These are phyloP conservation scores for Mycena haematopus DNA, from an alignment of 768 basidiomycete genomes.

Conservation along the genomic window DNA sequence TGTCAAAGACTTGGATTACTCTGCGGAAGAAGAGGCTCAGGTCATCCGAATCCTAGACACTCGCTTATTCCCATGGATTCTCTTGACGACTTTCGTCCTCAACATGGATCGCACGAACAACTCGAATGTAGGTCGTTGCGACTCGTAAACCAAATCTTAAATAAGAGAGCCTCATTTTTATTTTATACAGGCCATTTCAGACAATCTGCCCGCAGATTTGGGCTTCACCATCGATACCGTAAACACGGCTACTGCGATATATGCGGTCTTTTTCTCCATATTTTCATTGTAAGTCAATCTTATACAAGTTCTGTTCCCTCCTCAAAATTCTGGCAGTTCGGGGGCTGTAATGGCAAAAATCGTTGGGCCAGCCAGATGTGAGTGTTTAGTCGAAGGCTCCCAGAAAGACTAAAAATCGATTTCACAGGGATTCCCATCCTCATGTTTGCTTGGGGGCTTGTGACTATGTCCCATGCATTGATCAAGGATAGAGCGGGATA, in stretches of 20 bases:
- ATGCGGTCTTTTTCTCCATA: constrained; percentile 42
- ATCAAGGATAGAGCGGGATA: constrained; percentile 45
- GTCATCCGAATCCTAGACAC: constrained; percentile 39
- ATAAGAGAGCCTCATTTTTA: too few species aligned
- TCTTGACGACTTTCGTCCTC: constrained; percentile 38
- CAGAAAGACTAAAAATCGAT: neutral
- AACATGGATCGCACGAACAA: constrained; percentile 52
- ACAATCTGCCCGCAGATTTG: constrained; percentile 45
- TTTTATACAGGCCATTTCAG: constrained; percentile 37
- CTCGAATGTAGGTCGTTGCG: constrained; percentile 36
- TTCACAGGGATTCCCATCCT: constrained; percentile 44
- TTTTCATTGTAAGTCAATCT: constrained; percentile 35
- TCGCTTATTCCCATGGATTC: constrained; percentile 40
- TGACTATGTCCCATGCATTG: constrained; percentile 44
- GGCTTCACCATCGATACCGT: constrained; percentile 48
- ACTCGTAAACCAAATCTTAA: too few species aligned
- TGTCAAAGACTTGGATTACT: constrained; percentile 39
- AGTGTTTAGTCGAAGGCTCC: neutral
- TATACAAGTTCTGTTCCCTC: neutral
- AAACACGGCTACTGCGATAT: constrained; percentile 45
- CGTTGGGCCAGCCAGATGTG: constrained; percentile 45
- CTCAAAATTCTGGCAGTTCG: constrained; percentile 23
- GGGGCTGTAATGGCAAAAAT: constrained; percentile 49
- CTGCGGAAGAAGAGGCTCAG: constrained; percentile 39
- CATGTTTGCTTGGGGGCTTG: constrained; percentile 49